A percentile compares a stretch with the other conserved stretches of the same genome.
Conservation (phyloP, 108 stramenopile genomes). For the Cyclotella baltica region DNA sequence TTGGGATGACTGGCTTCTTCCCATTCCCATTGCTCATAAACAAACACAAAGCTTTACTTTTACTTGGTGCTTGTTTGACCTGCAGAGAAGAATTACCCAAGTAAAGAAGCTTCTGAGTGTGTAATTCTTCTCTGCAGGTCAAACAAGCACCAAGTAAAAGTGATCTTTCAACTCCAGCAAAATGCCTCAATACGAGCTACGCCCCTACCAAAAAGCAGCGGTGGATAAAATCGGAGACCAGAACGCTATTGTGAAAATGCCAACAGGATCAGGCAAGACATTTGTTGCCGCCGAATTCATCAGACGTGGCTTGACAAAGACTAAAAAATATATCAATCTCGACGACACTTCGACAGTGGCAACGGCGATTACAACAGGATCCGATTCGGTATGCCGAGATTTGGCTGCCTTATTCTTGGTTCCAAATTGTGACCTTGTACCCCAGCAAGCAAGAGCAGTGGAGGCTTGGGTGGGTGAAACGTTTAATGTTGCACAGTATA, state of each 20-base stretch:
- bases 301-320: conserved; percentile 4
- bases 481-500: conserved; percentile 31
- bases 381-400: neutral
- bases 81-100: too few species aligned
- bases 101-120: too few species aligned
- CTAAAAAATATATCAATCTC: neutral
- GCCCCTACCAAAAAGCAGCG: conserved; percentile 46
- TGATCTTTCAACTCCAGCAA: neutral
- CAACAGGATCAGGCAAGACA: conserved; percentile 55
- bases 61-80: too few species aligned
- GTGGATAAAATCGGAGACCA: conserved; percentile 43
- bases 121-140: too few species aligned
- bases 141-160: neutral
- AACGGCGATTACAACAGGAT: neutral
- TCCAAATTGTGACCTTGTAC: conserved; percentile 50
- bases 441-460: conserved; percentile 38
- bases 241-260: conserved; percentile 61
- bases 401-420: conserved; percentile 46
- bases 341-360: neutral
- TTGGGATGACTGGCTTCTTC: too few species aligned
- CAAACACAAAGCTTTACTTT: too few species aligned
- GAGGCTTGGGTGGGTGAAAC: conserved; percentile 33
- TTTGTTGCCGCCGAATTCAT: conserved; percentile 57
- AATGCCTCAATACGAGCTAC: conserved; percentile 13
- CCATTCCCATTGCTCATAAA: too few species aligned